These are phyloP conservation scores for Fusarium sp. DNA, from an alignment of 2,329 filamentous ascomycete genomes.

Conservation along the genomic window DNA sequence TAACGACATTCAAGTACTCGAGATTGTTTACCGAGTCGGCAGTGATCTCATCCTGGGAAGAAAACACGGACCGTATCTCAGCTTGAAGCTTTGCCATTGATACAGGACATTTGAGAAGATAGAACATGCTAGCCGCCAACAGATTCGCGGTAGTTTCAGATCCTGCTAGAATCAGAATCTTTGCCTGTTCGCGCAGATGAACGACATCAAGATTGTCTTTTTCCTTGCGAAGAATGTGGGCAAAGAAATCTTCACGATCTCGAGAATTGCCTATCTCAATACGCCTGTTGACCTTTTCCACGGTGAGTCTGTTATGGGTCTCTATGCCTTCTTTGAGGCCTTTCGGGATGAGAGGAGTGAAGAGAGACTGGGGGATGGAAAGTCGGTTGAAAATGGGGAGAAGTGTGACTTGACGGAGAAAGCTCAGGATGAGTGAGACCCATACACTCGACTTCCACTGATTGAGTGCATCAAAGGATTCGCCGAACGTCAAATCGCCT, in stretches of 20 bases:
- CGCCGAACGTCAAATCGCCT: constrained; percentile 31
- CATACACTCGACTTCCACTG: constrained; percentile 14
- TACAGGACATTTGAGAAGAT: constrained; percentile 10
- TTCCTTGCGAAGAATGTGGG: constrained; percentile 11
- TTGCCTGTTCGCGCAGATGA: constrained; percentile 33
- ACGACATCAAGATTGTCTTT: not conserved
- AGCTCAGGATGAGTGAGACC: constrained; percentile 11
- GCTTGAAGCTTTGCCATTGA: constrained; percentile 7
- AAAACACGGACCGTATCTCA: constrained; percentile 19
- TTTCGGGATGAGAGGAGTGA: constrained; percentile 3
- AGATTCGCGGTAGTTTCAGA: constrained; percentile 30
- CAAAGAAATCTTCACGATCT: constrained; percentile 28
- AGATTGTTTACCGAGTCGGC: constrained; percentile 19
- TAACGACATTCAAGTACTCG: constrained; percentile 16
- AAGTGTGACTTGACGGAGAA: not conserved
- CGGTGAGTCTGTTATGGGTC: constrained; percentile 1
- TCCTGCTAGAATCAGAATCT: constrained; percentile 21
- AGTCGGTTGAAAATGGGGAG: constrained; percentile 14
- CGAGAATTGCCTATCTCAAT: constrained; percentile 1
- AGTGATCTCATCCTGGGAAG: constrained; percentile 5
- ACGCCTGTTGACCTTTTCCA: constrained; percentile 10
- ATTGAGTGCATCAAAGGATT: constrained; percentile 27
- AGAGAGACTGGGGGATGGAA: constrained; percentile 2
- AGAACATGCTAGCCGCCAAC: not conserved
- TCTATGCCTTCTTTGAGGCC: not conserved